Base-by-base conservation (phyloP, 257 asterid genomes). In the Jasminum sambac region DNA sequence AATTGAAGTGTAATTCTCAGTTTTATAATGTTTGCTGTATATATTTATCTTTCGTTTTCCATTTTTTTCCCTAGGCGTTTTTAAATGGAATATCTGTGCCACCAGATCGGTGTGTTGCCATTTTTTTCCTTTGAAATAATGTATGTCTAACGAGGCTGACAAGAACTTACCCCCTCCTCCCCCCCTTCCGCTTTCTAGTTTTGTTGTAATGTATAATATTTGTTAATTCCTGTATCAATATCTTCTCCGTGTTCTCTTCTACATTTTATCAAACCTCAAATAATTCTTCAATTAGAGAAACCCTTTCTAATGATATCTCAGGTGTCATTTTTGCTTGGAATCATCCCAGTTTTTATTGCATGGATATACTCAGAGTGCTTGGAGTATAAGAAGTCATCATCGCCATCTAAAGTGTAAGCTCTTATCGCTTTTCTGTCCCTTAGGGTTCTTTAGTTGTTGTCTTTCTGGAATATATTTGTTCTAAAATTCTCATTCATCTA, bases 311-410 rank as follows among this genome's bases (percentile, higher is more conserved):
- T 67, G 68, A 50, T 82, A 77, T 72, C 37, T 40, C 84, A 94
- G 97, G 96, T 91, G 81, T 91, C 99, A 44, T 94, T 88, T 79
- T 76, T 94, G 80, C 95, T 94, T 77, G 99, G 97, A 72, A 65
- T 80, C 46, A 74, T 89, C 68, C 99, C 97, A 24, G 73, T 94
- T 64, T 36, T 89, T 71, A 72, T 88, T 64, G 76, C 95, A 70
- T 94, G 98, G 99, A 67, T 89, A 58, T 94, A 88, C 78, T 73
- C 98, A 2, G 99, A 94, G 85, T 89, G 95, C 91, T 77, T 94
- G 84, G 96, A 89, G 79, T 82, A 83, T 79, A 89, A 77, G 78
- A 93, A 85, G 80, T 79, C 91, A 58, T 74, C 87, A 39, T 69
- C 82, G 37, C 83, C 80, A 57, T 63, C 88, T 43, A 94, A 91